Conservation (phyloP, 208 protist species). For the Crithidia mellificae region DNA sequence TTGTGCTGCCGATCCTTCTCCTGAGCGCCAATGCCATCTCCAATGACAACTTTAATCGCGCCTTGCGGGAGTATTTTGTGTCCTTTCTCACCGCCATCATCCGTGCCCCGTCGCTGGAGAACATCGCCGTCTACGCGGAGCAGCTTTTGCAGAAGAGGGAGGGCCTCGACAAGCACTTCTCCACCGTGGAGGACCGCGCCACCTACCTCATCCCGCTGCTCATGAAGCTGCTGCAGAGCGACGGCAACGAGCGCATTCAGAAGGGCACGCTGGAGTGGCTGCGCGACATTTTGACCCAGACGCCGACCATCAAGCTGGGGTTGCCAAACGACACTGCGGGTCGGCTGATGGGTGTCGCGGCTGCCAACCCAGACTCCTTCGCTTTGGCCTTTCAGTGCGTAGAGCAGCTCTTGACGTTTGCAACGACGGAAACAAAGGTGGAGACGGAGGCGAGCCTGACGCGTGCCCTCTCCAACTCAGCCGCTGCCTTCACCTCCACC, state of each 20-base stretch:
- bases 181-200: slow-evolving; percentile 30
- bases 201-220: slow-evolving; percentile 45
- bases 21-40: slow-evolving; percentile 34
- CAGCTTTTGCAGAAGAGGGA: slow-evolving; percentile 48
- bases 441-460: slow-evolving; percentile 27
- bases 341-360: slow-evolving; percentile 28
- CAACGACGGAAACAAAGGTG: slow-evolving; percentile 33
- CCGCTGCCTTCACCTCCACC: slow-evolving; percentile 16
- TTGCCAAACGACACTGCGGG: slow-evolving; percentile 27
- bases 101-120: slow-evolving; percentile 27
- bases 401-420: slow-evolving; percentile 33
- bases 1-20: slow-evolving; percentile 54
- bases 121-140: slow-evolving; percentile 38
- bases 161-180: slow-evolving; percentile 40
- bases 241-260: slow-evolving; percentile 33
- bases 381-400: slow-evolving; percentile 38
- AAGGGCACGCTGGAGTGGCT: slow-evolving; percentile 33
- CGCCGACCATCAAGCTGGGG: slow-evolving; percentile 22
- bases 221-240: slow-evolving; percentile 37
- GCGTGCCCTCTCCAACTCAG: slow-evolving; percentile 15
- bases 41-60: slow-evolving; percentile 24
- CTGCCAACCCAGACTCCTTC: slow-evolving; percentile 17
- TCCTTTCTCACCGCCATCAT: slow-evolving; percentile 39
- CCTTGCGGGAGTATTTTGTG: slow-evolving; percentile 46
- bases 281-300: slow-evolving; percentile 22